Base-by-base conservation (phyloP, 371 early-diverging fungal species). In the Batkoa obscura region DNA sequence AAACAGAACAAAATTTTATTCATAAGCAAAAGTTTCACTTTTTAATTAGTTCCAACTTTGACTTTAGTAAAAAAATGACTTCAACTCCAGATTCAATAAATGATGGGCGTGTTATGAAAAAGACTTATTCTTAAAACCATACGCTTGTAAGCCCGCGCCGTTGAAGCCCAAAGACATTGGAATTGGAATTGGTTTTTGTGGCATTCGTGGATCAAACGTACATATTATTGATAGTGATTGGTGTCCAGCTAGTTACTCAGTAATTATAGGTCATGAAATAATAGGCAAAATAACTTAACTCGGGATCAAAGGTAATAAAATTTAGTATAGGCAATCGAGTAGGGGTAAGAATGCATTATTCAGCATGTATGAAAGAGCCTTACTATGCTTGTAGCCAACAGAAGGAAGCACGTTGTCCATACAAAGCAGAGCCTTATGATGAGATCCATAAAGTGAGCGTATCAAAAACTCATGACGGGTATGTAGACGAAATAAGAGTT, bases 211-310 rank as follows among this genome's bases (percentile, higher is more conserved):
- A 1, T 66, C 76, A 1, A 73, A 74, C 50, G 56, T 79, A 37
- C 83, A 81, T 65, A 81, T 80, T 33, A 66, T 81, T 58, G 74
- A 71, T 41, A 55, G 63, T 5, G 81, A 74, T 33, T 82, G 80
- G 81, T 72, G 74, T 0, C 58, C 63, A 33, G 63, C 69, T 17
- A 15, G 47, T 38, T 56, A 56, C 56, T 48, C 56, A 3, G 4
- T 4, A 13, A 74, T 86, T 15, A 69, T 78, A 15, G 88, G 89
- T 31, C 88, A 88, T 61, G 84, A 85, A 65, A 79, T 84, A 15
- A 69, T 85, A 43, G 85, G 85, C 61, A 64, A 70, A 17, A 69
- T 86, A 35, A 68, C 72, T 6, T 68, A 74, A 38, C 67, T 71
- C 13, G 86, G 83, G 38, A 63, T 60, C 1, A 61, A 64, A 48